phyloP scores from a whole-genome alignment of 768 basidiomycete species.

The Suillus discolor region DNA sequence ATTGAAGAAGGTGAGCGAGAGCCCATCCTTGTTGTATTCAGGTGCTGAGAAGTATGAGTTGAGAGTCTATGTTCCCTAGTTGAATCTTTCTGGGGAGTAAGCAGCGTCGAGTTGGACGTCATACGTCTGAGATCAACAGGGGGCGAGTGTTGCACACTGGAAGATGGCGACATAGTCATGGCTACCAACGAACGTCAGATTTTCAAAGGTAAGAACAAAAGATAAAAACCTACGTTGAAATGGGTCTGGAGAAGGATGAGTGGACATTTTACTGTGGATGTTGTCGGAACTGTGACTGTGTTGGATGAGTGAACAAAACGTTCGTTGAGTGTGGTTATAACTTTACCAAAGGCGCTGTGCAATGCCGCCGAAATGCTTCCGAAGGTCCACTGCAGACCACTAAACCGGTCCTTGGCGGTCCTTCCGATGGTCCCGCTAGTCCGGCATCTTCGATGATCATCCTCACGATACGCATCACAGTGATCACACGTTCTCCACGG shows the following conservation, averaged over 20 bases:
- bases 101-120: slow-evolving; percentile 48
- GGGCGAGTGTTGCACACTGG: slow-evolving; percentile 28
- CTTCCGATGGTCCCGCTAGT: background rate
- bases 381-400: background rate
- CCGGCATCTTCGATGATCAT: background rate
- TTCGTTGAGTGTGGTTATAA: slow-evolving; percentile 9
- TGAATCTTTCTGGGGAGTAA: slow-evolving; percentile 35
- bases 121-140: slow-evolving; percentile 57
- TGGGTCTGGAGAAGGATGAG: slow-evolving; percentile 16
- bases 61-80: slow-evolving; percentile 42
- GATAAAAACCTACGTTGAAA: slow-evolving; percentile 21
- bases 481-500: background rate
- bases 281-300: slow-evolving; percentile 15
- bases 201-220: background rate
- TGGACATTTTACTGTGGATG: slow-evolving; percentile 18
- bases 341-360: slow-evolving; percentile 2
- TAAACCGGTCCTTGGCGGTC: background rate
- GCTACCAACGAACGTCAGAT: slow-evolving; percentile 12
- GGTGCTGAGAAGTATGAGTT: slow-evolving; percentile 49
- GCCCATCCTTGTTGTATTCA: slow-evolving; percentile 52
- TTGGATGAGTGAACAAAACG: slow-evolving; percentile 11
- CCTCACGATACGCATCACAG: background rate
- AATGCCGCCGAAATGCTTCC: background rate
- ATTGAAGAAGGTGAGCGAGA: slow-evolving; percentile 74
- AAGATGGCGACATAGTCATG: slow-evolving; percentile 17